phyloP scores from a whole-genome alignment of 2,329 filamentous ascomycete species.

The Cladosporium sp. region DNA sequence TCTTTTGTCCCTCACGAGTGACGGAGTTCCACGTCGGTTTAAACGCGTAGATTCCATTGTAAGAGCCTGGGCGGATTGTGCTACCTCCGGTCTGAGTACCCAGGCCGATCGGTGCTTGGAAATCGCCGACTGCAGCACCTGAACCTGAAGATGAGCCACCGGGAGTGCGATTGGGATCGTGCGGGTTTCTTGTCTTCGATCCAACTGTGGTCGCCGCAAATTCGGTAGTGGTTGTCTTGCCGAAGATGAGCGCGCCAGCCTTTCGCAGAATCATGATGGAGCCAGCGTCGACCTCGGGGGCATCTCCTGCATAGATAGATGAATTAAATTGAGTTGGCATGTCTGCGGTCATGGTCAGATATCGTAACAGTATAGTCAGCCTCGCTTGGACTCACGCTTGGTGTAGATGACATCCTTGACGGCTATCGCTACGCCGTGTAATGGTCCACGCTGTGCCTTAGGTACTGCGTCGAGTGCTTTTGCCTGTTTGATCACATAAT shows the following conservation, averaged over 20 bases:
- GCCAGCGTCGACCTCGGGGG: slow-evolving; percentile 54
- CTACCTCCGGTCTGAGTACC: slow-evolving; percentile 35
- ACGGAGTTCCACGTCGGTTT: slow-evolving; percentile 64
- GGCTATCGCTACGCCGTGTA: slow-evolving; percentile 61
- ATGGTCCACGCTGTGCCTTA: slow-evolving; percentile 51
- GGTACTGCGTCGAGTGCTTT: slow-evolving; percentile 54
- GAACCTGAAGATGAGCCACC: slow-evolving; percentile 36
- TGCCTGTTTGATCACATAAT: slow-evolving; percentile 54
- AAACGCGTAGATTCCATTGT: slow-evolving; percentile 19
- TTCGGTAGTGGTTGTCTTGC: slow-evolving; percentile 65
- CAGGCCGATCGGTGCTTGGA: slow-evolving; percentile 29
- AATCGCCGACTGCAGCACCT: slow-evolving; percentile 33
- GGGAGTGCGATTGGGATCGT: slow-evolving; percentile 41
- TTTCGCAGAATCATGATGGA: slow-evolving; percentile 55
- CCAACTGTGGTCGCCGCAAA: slow-evolving; percentile 61
- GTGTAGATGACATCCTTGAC: slow-evolving; percentile 64
- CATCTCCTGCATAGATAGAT: slow-evolving; percentile 53
- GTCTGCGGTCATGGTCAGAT: background rate
- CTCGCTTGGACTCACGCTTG: background rate
- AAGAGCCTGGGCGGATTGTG: slow-evolving; percentile 24
- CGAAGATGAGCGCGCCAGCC: slow-evolving; percentile 61
- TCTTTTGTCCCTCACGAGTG: slow-evolving; percentile 62
- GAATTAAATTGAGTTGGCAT: slow-evolving; percentile 63
- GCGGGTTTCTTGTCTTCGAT: slow-evolving; percentile 59
- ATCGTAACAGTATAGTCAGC: slow-evolving; percentile 41